These are phyloP conservation scores for Croton setiger DNA, from an alignment of 441 rosid genomes.

Conservation along the genomic window DNA sequence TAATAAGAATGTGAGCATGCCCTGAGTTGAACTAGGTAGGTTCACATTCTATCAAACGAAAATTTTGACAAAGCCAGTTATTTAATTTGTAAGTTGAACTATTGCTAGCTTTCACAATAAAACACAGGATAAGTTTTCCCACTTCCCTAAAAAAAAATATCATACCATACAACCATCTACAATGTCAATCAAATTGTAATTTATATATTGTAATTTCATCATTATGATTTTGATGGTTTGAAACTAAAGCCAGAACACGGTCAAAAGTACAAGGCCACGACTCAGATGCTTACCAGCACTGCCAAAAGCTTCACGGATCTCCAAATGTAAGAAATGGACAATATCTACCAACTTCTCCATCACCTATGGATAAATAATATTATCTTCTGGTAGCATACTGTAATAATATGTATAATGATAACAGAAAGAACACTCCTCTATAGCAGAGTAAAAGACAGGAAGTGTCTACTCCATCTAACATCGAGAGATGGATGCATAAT, in stretches of 20 bases:
- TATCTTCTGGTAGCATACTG: constrained; percentile 17
- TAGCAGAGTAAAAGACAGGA: background rate
- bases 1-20: too few relatives aligned
- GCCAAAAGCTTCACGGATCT: constrained; percentile 82
- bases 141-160: background rate
- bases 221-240: background rate
- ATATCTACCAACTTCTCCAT: constrained; percentile 97
- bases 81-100: too few relatives aligned
- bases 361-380: constrained; percentile 49
- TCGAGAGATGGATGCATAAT: background rate
- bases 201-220: background rate
- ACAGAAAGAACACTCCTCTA: background rate
- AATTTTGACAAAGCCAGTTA: too few relatives aligned
- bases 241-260: background rate
- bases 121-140: background rate
- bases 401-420: background rate
- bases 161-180: background rate
- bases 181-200: background rate
- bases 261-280: constrained; percentile 6
- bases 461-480: background rate
- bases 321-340: constrained; percentile 92
- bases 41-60: too few relatives aligned
- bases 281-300: constrained; percentile 56
- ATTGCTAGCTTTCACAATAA: background rate
- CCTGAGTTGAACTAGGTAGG: too few relatives aligned